Conservation (phyloP, 202 grass and related monocot species). For the Saccharum hybrid region DNA sequence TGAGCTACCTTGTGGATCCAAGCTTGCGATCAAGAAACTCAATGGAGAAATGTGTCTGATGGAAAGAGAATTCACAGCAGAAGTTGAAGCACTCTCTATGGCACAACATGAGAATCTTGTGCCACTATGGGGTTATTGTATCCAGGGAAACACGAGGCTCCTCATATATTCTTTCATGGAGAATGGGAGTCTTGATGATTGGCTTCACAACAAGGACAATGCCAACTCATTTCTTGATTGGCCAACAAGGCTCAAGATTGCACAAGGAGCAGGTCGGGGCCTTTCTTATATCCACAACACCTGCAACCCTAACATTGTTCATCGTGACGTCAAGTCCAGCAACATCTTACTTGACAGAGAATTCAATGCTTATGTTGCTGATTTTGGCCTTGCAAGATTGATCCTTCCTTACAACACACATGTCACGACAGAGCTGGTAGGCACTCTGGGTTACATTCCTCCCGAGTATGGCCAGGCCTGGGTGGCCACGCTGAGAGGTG, state of each 20-base stretch:
- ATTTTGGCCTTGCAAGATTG: constrained; percentile 87
- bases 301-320: constrained; percentile 81
- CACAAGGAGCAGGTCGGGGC: constrained; percentile 69
- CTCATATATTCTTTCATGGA: constrained; percentile 98
- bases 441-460: constrained; percentile 90
- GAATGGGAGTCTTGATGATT: constrained; percentile 94
- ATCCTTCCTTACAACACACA: constrained; percentile 84
- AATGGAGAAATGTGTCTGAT: constrained; percentile 83
- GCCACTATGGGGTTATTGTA: constrained; percentile 84
- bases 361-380: constrained; percentile 80
- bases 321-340: constrained; percentile 94
- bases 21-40: constrained; percentile 85
- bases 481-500: constrained; percentile 73
- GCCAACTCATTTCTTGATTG: constrained; percentile 69
- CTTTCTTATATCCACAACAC: constrained; percentile 87
- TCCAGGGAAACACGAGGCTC: constrained; percentile 66
- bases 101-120: constrained; percentile 85
- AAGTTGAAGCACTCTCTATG: constrained; percentile 85
- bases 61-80: constrained; percentile 89
- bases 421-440: constrained; percentile 87
- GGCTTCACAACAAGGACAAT: constrained; percentile 74
- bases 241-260: constrained; percentile 77
- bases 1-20: constrained; percentile 63
- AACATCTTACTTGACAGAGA: constrained; percentile 87
- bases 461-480: constrained; percentile 81